Evolutionary conservation across 768 basidiomycete genomes (phyloP), one percentile per base, ranked within the genome.

Genomic region (Amanita rubescens): DNA sequence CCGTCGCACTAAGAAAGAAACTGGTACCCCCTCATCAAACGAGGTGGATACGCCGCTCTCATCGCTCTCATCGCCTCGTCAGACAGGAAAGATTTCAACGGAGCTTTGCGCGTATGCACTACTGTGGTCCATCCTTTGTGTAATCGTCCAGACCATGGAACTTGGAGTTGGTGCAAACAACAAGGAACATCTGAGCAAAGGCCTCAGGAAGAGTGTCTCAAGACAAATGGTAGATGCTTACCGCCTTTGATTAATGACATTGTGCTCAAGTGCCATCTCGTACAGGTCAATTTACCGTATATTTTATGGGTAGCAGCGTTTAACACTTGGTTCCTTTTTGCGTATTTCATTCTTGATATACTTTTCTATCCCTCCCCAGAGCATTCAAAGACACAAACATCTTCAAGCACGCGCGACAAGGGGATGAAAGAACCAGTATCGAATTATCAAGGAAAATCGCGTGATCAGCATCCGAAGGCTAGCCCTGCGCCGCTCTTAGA

Each of bases 261-360:
- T 52, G 5, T 17, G 25, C 43, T 35, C 2, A 27, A 35, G 11
- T 33, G 15, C 25, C 20, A 15, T 50, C 39, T 38, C 32, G 20
- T 15, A 14, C 59, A 94, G 94, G 90, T 85, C 42, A 97, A 98
- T 62, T 60, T 92, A 27, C 77, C 88, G 3, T 98, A 99, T 67
- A 82, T 94, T 33, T 67, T 93, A 15, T 97, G 94, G 93, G 78
- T 88, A 7, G 78, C 81, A 1, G 93, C 90, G 9, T 95, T 81
- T 80, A 98, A 97, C 65, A 84, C 85, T 0, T 78, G 84, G 2
- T 93, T 93, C 71, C 70, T 97, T 14, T 75, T 93, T 5, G 82
- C 79, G 11, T 95, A 96, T 69, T 74, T 94, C 38, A 57, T 84
- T 20, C 69, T 96, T 39, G 90, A 97, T 59, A 75, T 87, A 51